A percentile compares a stretch with the other conserved stretches of the same genome.
Evolutionary conservation across 768 basidiomycete species (phyloP).

Genomic region (Leccinum disarticulatum): DNA sequence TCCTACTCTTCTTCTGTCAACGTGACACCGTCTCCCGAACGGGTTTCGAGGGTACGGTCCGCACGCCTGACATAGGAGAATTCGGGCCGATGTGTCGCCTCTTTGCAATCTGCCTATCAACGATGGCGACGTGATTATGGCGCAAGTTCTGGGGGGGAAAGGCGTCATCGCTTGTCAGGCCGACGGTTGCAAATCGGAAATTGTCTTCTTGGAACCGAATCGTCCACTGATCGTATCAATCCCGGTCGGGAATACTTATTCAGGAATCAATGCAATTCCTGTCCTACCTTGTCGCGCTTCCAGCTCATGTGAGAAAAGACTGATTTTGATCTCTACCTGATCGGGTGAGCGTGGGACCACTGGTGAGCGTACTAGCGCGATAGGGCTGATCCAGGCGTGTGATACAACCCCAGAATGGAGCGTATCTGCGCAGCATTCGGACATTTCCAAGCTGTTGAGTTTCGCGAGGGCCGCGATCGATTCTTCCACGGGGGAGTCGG

Average conservation of each 20-base stretch:
- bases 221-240: slow-evolving; percentile 19
- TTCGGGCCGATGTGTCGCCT: slow-evolving; percentile 1
- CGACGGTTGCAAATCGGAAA: neutral
- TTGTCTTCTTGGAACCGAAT: slow-evolving; percentile 43
- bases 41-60: slow-evolving; percentile 45
- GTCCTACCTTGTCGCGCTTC: slow-evolving; percentile 43
- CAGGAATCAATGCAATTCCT: neutral
- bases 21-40: slow-evolving; percentile 40
- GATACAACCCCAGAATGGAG: no score
- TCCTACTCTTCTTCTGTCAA: slow-evolving; percentile 41
- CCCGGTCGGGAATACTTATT: neutral
- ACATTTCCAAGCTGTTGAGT: no score
- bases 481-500: slow-evolving; percentile 43
- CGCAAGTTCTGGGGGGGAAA: slow-evolving; percentile 34
- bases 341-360: slow-evolving; percentile 39
- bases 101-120: slow-evolving; percentile 41
- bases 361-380: no score
- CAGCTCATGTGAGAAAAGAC: slow-evolving; percentile 55
- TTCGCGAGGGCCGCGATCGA: slow-evolving; percentile 41
- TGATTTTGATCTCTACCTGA: slow-evolving; percentile 71
- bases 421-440: no score
- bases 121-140: slow-evolving; percentile 45
- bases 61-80: slow-evolving; percentile 10
- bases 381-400: no score
- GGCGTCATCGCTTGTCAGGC: neutral